Evolutionary conservation across 2,329 filamentous ascomycete species (phyloP), one percentile per base, ranked within the genome.

Genomic region (Hypoxylon rubiginosum): DNA sequence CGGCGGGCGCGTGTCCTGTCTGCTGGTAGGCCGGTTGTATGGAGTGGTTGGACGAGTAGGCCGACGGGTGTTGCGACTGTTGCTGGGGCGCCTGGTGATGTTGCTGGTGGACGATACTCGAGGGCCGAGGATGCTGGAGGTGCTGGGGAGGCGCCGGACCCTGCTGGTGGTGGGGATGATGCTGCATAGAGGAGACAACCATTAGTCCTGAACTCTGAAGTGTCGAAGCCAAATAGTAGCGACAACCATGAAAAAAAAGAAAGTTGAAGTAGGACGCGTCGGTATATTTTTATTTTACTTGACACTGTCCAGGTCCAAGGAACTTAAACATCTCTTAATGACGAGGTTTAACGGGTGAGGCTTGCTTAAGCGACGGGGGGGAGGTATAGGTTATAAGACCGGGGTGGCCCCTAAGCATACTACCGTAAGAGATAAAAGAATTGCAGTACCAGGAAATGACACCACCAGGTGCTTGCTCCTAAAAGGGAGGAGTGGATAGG

Each of bases 111-210:
- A 92, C 90, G 75, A 90, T 87, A 82, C 90, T 91, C 75, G 89
- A 87, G 70, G 91, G 89, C 78, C 91, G 88, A 74, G 90, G 86
- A 78, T 92, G 89, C 72, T 92, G 91, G 72, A 91, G 86, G 77
- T 91, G 84, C 76, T 88, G 86, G 72, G 85, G 80, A 81, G 85
- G 83, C 75, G 88, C 87, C 81, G 90, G 89, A 87, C 90, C 91
- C 84, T 92, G 88, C 79, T 88, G 82, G 79, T 90, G 88, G 84
- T 91, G 90, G 82, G 89, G 86, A 84, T 92, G 90, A 86, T 92
- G 90, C 90, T 93, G 88, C 85, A 87, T 86, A 84, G 82, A 85
- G 82, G 84, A 83, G 80, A 86, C 79, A 82, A 83, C 82, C 82
- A 86, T 88, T 85, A 88, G 86, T 86, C 74, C 77, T 75, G 48